A percentile compares a stretch with the other conserved stretches of the same genome.
Conservation (phyloP, 495 filamentous ascomycete genomes). For the Delitschia confertaspora region DNA sequence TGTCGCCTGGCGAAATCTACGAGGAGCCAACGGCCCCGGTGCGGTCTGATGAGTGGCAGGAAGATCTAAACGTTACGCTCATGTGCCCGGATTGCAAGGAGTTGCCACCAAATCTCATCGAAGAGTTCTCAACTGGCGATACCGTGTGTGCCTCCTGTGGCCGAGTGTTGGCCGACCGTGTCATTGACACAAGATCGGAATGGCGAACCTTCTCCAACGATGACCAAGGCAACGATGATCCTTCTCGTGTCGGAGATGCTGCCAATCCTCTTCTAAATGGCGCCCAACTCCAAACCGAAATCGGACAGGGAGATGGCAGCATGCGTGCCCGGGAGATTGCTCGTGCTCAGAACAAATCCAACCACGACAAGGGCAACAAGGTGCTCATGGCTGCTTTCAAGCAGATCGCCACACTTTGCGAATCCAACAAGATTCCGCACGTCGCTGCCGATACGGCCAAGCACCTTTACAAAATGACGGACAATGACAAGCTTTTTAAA, state of each 20-base stretch:
- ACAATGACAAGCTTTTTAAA: constrained; percentile 87
- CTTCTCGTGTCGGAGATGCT: constrained; percentile 92
- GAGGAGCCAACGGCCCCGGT: constrained; percentile 18
- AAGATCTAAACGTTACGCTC: constrained; percentile 75
- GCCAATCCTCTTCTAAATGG: constrained; percentile 82
- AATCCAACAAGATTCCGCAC: constrained; percentile 70
- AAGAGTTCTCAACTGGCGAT: constrained; percentile 86
- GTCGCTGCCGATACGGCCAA: constrained; percentile 79
- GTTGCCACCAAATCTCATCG: constrained; percentile 77
- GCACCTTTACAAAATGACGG: constrained; percentile 85
- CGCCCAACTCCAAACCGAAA: constrained; percentile 82
- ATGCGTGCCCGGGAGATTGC: constrained; percentile 64
- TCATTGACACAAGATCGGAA: constrained; percentile 91
- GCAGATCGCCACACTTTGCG: constrained; percentile 80
- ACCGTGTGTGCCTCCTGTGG: constrained; percentile 89
- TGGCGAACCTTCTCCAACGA: constrained; percentile 99
- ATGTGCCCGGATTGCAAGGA: constrained; percentile 88
- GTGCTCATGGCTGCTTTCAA: constrained; percentile 71
- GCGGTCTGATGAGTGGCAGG: constrained; percentile 45
- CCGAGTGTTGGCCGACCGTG: constrained; percentile 79
- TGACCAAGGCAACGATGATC: constrained; percentile 87
- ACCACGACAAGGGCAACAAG: constrained; percentile 82
- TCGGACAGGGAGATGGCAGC: constrained; percentile 68
- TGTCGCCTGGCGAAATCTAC: constrained; percentile 36
- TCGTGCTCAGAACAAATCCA: constrained; percentile 75